These are phyloP conservation scores for Phlyctochytrium arcticum DNA, from an alignment of 192 early-diverging fungal genomes.

Conservation along the genomic window DNA sequence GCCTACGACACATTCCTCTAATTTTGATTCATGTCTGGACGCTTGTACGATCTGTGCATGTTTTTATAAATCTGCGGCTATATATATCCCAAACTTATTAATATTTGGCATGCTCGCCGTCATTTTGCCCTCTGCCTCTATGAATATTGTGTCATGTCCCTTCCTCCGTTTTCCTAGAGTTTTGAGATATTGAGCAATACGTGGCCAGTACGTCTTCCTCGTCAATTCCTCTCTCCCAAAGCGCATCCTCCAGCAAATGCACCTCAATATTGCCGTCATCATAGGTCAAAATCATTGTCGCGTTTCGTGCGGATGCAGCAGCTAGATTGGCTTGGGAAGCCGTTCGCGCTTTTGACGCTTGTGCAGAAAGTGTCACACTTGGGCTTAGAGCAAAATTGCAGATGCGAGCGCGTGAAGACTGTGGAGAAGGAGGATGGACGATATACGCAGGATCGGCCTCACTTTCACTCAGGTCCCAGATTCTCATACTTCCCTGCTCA, in stretches of 20 bases:
- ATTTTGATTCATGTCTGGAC: too few relatives aligned
- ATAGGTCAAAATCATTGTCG: slow-evolving; percentile 29
- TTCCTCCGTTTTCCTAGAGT: not conserved
- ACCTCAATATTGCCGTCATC: slow-evolving; percentile 31
- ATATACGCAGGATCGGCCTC: slow-evolving; percentile 23
- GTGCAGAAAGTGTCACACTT: too few relatives aligned
- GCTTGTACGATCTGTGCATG: too few relatives aligned
- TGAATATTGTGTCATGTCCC: not conserved
- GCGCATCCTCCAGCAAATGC: slow-evolving; percentile 25
- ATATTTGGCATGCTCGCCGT: too few relatives aligned
- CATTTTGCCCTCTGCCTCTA: too few relatives aligned
- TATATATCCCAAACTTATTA: too few relatives aligned
- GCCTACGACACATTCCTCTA: too few relatives aligned
- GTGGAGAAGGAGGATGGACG: slow-evolving; percentile 2
- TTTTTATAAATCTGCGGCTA: too few relatives aligned
- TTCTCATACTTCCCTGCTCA: slow-evolving; percentile 12
- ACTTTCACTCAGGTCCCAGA: slow-evolving; percentile 44
- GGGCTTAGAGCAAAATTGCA: slow-evolving; percentile 12
- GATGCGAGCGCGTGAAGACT: not conserved
- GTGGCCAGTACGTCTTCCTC: slow-evolving; percentile 26
- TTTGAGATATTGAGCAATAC: not conserved
- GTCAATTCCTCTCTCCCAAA: slow-evolving; percentile 36
- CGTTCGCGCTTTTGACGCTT: not conserved
- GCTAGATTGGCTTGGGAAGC: slow-evolving; percentile 16
- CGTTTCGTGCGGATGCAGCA: slow-evolving; percentile 12